phyloP scores from a whole-genome alignment of 202 grass and related monocot species.

The Bolboschoenoplectus hybrid region DNA sequence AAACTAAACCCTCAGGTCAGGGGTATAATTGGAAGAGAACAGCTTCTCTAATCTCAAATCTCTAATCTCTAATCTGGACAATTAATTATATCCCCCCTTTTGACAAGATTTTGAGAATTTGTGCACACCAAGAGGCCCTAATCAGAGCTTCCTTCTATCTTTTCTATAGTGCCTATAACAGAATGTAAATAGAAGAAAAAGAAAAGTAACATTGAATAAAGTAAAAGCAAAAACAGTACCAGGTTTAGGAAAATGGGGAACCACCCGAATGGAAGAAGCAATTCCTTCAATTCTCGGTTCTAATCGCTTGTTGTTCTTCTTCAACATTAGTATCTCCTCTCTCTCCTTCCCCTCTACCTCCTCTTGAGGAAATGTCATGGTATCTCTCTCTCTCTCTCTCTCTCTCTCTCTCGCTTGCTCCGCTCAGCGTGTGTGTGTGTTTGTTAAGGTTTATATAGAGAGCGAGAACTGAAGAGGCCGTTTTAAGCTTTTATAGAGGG shows the following conservation, averaged over 20 bases:
- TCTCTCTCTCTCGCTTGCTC: not conserved
- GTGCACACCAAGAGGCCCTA: not conserved
- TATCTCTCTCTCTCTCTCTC: not conserved
- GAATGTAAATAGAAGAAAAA: not conserved
- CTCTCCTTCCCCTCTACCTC: constrained; percentile 29
- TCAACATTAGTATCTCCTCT: constrained; percentile 18
- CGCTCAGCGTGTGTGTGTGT: not conserved
- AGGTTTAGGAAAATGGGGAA: constrained; percentile 67
- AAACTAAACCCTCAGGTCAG: not conserved
- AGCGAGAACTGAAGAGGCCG: not conserved
- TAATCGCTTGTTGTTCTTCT: constrained; percentile 41
- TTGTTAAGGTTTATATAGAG: not conserved
- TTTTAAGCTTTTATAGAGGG: constrained; percentile 37
- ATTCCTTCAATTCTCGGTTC: constrained; percentile 50
- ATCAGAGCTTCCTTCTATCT: not conserved
- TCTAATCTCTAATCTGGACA: not conserved
- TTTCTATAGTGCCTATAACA: not conserved
- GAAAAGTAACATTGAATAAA: not conserved
- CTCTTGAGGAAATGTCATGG: constrained; percentile 41
- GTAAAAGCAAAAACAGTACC: constrained; percentile 27
- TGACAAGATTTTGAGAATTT: not conserved
- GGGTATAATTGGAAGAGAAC: constrained; percentile 4
- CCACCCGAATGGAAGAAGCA: constrained; percentile 57
- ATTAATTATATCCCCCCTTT: not conserved
- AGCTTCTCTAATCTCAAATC: not conserved